phyloP scores from a whole-genome alignment of 768 basidiomycete genomes.

The Chalciporus piperatus region DNA sequence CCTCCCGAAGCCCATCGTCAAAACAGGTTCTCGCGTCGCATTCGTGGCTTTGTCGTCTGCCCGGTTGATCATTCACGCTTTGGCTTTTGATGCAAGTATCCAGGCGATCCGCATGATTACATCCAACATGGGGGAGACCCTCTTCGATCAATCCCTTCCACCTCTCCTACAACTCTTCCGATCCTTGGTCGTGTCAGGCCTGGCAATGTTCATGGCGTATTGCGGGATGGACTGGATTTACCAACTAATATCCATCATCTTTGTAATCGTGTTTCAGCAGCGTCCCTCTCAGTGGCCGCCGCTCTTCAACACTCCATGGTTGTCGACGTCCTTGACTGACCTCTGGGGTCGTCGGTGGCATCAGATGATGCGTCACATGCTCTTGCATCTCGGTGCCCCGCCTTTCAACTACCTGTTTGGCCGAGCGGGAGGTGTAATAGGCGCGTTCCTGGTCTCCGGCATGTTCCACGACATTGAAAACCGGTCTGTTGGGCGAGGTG shows the following conservation, averaged over 20 bases:
- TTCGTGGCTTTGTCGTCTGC: conserved; percentile 15
- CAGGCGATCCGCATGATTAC: conserved; percentile 26
- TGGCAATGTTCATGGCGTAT: conserved; percentile 45
- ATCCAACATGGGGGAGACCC: conserved; percentile 36
- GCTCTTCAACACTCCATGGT: conserved; percentile 56
- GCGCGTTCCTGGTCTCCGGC: conserved; percentile 58
- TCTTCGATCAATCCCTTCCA: conserved; percentile 35
- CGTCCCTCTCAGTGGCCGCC: conserved; percentile 59
- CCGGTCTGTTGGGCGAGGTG: conserved; percentile 54
- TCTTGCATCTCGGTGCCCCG: conserved; percentile 47
- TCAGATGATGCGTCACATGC: conserved; percentile 58
- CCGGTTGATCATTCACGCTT: conserved; percentile 2
- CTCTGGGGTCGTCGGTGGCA: conserved; percentile 70
- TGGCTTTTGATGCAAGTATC: conserved; percentile 12
- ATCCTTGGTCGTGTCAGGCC: conserved; percentile 41
- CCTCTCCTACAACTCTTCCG: conserved; percentile 33
- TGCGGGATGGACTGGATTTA: conserved; percentile 43
- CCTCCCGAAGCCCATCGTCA: conserved; percentile 12
- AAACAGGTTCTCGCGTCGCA: conserved; percentile 13
- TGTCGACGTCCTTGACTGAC: conserved; percentile 52
- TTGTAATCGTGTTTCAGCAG: conserved; percentile 46
- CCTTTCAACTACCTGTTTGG: conserved; percentile 47
- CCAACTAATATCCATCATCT: conserved; percentile 40
- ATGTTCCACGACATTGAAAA: conserved; percentile 54
- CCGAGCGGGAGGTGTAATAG: conserved; percentile 47